A percentile compares a stretch with the other conserved stretches of the same genome.
Conservation (phyloP, 2,329 filamentous ascomycete species). For the Ceratocystis papillata region DNA sequence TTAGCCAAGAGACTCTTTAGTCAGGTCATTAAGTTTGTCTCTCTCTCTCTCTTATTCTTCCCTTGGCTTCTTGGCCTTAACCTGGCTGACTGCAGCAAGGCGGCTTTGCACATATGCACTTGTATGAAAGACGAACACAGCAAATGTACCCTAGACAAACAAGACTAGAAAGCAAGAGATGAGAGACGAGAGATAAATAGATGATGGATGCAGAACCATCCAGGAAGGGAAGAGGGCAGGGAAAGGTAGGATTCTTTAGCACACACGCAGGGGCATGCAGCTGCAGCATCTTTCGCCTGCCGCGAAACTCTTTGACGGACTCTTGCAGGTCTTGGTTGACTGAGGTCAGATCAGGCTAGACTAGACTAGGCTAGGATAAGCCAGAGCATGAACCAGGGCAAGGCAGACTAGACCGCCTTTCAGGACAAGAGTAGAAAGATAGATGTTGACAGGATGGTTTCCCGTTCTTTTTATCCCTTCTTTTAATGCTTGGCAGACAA, state of each 20-base stretch:
- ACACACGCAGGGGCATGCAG: constrained; percentile 8
- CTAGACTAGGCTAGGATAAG: not conserved
- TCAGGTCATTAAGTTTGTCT: not conserved
- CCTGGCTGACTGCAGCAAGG: not conserved
- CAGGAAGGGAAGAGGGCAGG: too few species aligned
- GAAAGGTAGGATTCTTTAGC: not conserved
- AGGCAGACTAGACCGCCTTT: constrained; percentile 4
- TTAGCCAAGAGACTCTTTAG: not conserved
- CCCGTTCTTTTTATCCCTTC: not conserved
- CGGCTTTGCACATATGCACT: not conserved
- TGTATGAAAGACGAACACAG: not conserved
- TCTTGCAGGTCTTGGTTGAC: constrained; percentile 2
- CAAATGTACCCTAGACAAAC: not conserved
- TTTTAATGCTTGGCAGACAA: not conserved
- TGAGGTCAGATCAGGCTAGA: not conserved
- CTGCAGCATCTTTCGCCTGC: constrained; percentile 7
- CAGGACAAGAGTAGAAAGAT: not conserved
- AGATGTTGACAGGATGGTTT: not conserved
- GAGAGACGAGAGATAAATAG: too few species aligned
- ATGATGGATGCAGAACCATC: too few species aligned
- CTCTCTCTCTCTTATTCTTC: not conserved
- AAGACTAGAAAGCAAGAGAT: too few species aligned
- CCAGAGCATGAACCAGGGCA: not conserved
- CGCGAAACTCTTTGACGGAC: constrained; percentile 5
- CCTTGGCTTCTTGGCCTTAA: too few species aligned